Conservation (phyloP, 805 yeast genomes). For the Cyberlindnera americana region DNA sequence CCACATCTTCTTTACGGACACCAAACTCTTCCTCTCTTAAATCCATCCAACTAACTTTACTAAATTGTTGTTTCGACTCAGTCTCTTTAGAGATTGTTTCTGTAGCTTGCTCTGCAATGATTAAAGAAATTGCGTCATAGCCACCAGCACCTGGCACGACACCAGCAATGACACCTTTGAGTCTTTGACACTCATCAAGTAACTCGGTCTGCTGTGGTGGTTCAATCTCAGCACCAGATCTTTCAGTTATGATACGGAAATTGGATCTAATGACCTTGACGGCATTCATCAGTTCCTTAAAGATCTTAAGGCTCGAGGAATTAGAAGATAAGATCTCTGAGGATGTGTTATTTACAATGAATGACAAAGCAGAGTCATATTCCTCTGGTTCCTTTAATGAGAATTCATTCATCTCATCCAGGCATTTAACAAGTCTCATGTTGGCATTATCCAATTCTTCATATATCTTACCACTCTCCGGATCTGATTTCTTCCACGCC, state of each 20-base stretch:
- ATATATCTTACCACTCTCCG: slow-evolving; percentile 51
- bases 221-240: slow-evolving; percentile 83
- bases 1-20: slow-evolving; percentile 43
- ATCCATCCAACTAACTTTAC: slow-evolving; percentile 62
- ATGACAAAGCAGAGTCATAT: slow-evolving; percentile 33
- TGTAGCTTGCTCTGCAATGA: slow-evolving; percentile 50
- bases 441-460: slow-evolving; percentile 55
- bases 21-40: slow-evolving; percentile 62
- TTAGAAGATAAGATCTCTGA: slow-evolving; percentile 6
- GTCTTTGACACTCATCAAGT: slow-evolving; percentile 50
- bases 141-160: slow-evolving; percentile 99
- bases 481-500: slow-evolving; percentile 59
- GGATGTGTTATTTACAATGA: slow-evolving; percentile 16
- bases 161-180: slow-evolving; percentile 87
- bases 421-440: slow-evolving; percentile 45
- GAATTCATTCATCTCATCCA: slow-evolving; percentile 39
- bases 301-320: slow-evolving; percentile 16
- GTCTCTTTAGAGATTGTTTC: slow-evolving; percentile 31
- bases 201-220: slow-evolving; percentile 73
- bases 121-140: slow-evolving; percentile 81
- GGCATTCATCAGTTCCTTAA: slow-evolving; percentile 37
- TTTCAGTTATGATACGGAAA: slow-evolving; percentile 56
- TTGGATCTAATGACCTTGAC: slow-evolving; percentile 50
- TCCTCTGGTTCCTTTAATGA: slow-evolving; percentile 29
- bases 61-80: slow-evolving; percentile 30